Percentiles rank a stretch among this genome's conserved stretches.
These are phyloP conservation scores for Trichoderma breve DNA, from an alignment of 2,329 filamentous ascomycete genomes.

Conservation along the genomic window DNA sequence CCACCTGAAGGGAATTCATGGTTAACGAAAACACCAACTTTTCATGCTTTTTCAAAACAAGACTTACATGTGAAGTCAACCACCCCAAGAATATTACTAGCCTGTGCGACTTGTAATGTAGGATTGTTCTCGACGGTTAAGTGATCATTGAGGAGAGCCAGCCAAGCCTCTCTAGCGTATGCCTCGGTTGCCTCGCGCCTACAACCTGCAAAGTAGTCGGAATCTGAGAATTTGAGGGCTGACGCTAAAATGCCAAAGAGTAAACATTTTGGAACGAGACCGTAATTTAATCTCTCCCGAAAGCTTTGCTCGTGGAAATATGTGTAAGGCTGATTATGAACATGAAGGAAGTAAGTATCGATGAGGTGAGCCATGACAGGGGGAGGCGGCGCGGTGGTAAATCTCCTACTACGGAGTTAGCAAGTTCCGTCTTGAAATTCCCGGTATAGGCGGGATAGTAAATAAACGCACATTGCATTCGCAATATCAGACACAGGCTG, in stretches of 20 bases:
- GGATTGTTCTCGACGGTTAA: conserved; percentile 7
- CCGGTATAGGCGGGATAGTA: background rate
- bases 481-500: background rate
- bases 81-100: conserved; percentile 12
- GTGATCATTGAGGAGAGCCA: conserved; percentile 9
- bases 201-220: conserved; percentile 3
- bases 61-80: conserved; percentile 16
- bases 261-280: conserved; percentile 8
- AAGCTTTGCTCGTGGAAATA: conserved; percentile 17
- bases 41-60: background rate
- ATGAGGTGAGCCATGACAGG: conserved; percentile 13
- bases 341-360: conserved; percentile 10
- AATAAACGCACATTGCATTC: background rate
- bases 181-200: conserved; percentile 14
- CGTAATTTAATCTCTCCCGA: conserved; percentile 8
- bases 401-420: conserved; percentile 6
- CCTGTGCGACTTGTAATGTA: background rate
- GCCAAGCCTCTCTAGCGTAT: conserved; percentile 15
- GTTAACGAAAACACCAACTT: background rate
- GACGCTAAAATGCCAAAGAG: conserved; percentile 12
- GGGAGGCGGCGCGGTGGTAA: conserved; percentile 11
- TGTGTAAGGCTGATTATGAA: conserved; percentile 14
- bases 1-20: background rate
- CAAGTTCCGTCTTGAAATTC: background rate
- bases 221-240: conserved; percentile 13